Evolutionary conservation across 2,329 filamentous ascomycete species (phyloP), one percentile per base, ranked within the genome.

Genomic region (Acrodontium crateriforme): DNA sequence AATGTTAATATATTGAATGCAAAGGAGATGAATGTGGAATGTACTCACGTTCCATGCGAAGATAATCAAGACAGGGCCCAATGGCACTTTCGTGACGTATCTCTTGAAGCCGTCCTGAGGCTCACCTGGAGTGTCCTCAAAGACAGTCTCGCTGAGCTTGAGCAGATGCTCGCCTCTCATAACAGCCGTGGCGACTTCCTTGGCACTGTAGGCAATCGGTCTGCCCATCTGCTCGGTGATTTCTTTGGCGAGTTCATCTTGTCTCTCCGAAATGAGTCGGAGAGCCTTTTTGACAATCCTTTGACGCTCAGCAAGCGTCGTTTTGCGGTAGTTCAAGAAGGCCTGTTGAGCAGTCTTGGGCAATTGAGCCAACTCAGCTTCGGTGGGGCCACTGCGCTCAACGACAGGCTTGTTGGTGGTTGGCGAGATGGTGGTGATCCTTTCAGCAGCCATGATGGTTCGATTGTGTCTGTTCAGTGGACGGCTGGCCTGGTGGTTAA

Each of bases 211-310:
- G 19, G 78, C 70, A 46, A 94, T 93, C 18, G 87, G 87, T 12
- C 87, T 70, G 22, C 87, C 87, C 85, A 95, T 95, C 61, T 95
- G 85, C 52, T 82, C 76, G 0, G 85, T 94, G 34, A 95, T 61
- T 53, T 94, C 85, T 41, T 72, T 68, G 5, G 78, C 84, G 18
- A 95, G 65, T 37, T 74, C 78, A 72, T 89, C 78, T 54, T 84
- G 70, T 51, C 73, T 75, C 27, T 73, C 68, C 10, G 60, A 56
- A 16, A 95, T 63, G 4, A 81, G 57, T 37, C 75, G 68, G 24
- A 95, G 60, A 1, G 85, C 84, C 46, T 78, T 81, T 45, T 71
- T 74, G 45, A 94, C 74, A 39, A 93, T 85, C 25, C 69, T 67
- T 55, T 92, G 77, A 28, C 87, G 73, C 38, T 85, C 71, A 28